Conservation (phyloP, 225 moss, liverwort and hornwort genomes). For the Antitrichia curtipendula region DNA sequence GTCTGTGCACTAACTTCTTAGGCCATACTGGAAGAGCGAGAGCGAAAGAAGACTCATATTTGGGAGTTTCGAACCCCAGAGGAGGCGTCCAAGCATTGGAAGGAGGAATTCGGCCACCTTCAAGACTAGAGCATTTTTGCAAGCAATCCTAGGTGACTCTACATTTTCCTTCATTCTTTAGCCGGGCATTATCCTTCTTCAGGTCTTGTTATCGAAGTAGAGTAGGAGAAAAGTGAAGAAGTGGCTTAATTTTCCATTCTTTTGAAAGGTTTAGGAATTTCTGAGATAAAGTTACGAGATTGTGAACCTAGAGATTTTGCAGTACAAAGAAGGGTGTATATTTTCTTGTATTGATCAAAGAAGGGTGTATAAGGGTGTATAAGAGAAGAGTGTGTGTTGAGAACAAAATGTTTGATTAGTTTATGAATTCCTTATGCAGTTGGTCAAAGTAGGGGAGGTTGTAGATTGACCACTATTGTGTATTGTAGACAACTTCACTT, state of each 20-base stretch:
- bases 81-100: slow-evolving; percentile 70
- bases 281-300: neutral
- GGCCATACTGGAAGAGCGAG: slow-evolving; percentile 49
- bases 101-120: slow-evolving; percentile 71
- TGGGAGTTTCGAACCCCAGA: slow-evolving; percentile 70
- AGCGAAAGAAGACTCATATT: slow-evolving; percentile 43
- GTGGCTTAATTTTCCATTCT: neutral
- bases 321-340: too few species aligned
- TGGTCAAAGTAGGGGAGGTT: neutral
- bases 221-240: neutral
- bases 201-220: neutral
- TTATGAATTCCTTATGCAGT: neutral
- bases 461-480: neutral
- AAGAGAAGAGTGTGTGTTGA: neutral
- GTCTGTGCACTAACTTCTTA: neutral
- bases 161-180: neutral
- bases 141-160: neutral
- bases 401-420: neutral
- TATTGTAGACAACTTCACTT: neutral
- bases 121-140: slow-evolving; percentile 4
- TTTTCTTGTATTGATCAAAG: neutral
- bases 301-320: neutral
- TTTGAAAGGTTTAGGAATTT: neutral
- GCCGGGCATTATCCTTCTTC: neutral
- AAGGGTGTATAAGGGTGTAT: neutral